These are phyloP conservation scores for Oidiodendron maius DNA, from an alignment of 495 filamentous ascomycete species.

Conservation along the genomic window DNA sequence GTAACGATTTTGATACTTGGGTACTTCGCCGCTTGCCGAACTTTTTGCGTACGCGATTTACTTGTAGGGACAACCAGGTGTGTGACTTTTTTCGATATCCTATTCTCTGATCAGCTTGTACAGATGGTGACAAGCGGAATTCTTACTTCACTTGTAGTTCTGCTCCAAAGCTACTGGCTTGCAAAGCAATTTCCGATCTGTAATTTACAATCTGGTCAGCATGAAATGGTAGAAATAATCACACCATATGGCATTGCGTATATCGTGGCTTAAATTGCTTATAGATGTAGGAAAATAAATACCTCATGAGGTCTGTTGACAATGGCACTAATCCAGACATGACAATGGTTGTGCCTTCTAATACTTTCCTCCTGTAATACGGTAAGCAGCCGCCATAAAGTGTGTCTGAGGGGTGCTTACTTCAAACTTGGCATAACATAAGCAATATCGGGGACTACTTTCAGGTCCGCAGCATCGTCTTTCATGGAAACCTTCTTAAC, in stretches of 20 bases:
- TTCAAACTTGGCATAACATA: conserved; percentile 76
- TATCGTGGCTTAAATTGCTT: background rate
- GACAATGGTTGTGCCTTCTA: conserved; percentile 65
- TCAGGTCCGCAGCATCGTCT: conserved; percentile 45
- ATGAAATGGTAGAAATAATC: too few species aligned
- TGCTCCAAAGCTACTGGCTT: conserved; percentile 81
- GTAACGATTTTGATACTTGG: conserved; percentile 79
- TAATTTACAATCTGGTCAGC: background rate
- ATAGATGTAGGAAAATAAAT: conserved; percentile 14
- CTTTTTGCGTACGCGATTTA: conserved; percentile 82
- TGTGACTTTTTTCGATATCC: conserved; percentile 35
- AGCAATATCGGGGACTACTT: conserved; percentile 78
- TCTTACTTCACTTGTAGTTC: conserved; percentile 49
- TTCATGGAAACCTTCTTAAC: conserved; percentile 22
- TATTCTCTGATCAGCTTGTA: conserved; percentile 12
- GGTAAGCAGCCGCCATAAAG: conserved; percentile 5
- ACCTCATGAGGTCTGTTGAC: conserved; percentile 62
- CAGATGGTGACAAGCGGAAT: conserved; percentile 11
- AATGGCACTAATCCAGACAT: conserved; percentile 87
- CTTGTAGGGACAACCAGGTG: conserved; percentile 45
- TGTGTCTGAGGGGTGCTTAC: conserved; percentile 14
- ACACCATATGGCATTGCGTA: too few species aligned
- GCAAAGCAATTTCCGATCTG: conserved; percentile 67
- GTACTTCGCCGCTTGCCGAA: conserved; percentile 68
- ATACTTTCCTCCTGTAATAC: conserved; percentile 38